Percentiles rank a stretch among this genome's conserved stretches.
Conservation (phyloP, 805 yeast species). For the Starmerella riodocensis region DNA sequence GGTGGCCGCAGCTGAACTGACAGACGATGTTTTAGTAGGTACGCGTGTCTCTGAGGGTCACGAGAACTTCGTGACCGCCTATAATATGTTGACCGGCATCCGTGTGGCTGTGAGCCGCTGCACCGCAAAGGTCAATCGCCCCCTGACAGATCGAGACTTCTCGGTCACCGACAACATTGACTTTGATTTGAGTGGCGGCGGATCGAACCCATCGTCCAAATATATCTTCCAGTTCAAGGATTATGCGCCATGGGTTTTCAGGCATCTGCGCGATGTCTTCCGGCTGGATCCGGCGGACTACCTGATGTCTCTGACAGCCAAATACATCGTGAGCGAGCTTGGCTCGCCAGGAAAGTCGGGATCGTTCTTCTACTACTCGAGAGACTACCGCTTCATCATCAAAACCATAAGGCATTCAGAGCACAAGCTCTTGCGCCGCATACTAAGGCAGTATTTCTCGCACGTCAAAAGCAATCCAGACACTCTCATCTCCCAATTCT, state of each 20-base stretch:
- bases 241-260: conserved; percentile 85
- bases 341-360: conserved; percentile 97
- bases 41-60: conserved; percentile 86
- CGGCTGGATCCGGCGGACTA: conserved; percentile 94
- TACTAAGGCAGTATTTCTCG: conserved; percentile 59
- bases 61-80: conserved; percentile 83
- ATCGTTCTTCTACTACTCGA: conserved; percentile 84
- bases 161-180: conserved; percentile 61
- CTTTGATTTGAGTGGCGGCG: conserved; percentile 72
- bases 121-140: conserved; percentile 64
- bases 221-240: conserved; percentile 96
- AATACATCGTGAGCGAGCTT: conserved; percentile 77
- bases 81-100: conserved; percentile 94
- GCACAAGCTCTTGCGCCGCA: conserved; percentile 65
- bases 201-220: conserved; percentile 81
- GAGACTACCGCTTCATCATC: conserved; percentile 87
- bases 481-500: conserved; percentile 86
- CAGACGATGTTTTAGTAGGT: conserved; percentile 49
- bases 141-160: conserved; percentile 60
- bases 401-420: conserved; percentile 92
- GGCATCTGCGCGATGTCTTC: conserved; percentile 67
- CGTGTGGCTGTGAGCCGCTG: conserved; percentile 88
- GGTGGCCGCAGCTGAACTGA: conserved; percentile 15
- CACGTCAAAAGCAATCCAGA: conserved; percentile 78
- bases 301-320: conserved; percentile 79